phyloP scores from a whole-genome alignment of 352 stramenopile genomes.

The Pythium graminicola region DNA sequence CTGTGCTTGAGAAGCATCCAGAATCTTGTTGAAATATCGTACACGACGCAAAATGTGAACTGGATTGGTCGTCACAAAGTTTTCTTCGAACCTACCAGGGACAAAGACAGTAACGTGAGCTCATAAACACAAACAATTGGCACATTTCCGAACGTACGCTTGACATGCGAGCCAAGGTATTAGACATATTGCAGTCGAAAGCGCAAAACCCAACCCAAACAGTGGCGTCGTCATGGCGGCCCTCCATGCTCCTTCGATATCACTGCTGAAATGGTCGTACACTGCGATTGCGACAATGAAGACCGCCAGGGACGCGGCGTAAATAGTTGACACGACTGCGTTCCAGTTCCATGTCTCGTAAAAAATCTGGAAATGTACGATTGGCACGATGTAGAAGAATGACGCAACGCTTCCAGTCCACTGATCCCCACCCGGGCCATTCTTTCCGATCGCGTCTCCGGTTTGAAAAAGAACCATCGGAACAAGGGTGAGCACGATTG shows the following conservation, averaged over 20 bases:
- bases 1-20: slow-evolving; percentile 41
- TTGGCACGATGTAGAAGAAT: slow-evolving; percentile 91
- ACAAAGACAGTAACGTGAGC: not conserved
- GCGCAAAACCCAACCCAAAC: slow-evolving; percentile 58
- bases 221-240: slow-evolving; percentile 27
- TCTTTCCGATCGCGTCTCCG: slow-evolving; percentile 38
- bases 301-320: slow-evolving; percentile 41
- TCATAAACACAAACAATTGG: not conserved
- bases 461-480: slow-evolving; percentile 51
- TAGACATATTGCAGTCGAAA: slow-evolving; percentile 39
- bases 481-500: slow-evolving; percentile 46
- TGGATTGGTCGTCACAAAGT: slow-evolving; percentile 63
- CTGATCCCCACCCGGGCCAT: slow-evolving; percentile 54
- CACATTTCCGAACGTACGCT: slow-evolving; percentile 35
- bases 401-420: slow-evolving; percentile 87
- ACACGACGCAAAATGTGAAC: slow-evolving; percentile 69
- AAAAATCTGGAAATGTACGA: slow-evolving; percentile 88
- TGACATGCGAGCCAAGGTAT: slow-evolving; percentile 59
- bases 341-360: slow-evolving; percentile 81
- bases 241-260: slow-evolving; percentile 44
- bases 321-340: slow-evolving; percentile 30
- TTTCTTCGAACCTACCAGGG: slow-evolving; percentile 50
- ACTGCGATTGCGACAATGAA: slow-evolving; percentile 44
- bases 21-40: slow-evolving; percentile 68
- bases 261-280: slow-evolving; percentile 47